Evolutionary conservation across 345 rosid genomes (phyloP).

Genomic region (Draba incana): DNA sequence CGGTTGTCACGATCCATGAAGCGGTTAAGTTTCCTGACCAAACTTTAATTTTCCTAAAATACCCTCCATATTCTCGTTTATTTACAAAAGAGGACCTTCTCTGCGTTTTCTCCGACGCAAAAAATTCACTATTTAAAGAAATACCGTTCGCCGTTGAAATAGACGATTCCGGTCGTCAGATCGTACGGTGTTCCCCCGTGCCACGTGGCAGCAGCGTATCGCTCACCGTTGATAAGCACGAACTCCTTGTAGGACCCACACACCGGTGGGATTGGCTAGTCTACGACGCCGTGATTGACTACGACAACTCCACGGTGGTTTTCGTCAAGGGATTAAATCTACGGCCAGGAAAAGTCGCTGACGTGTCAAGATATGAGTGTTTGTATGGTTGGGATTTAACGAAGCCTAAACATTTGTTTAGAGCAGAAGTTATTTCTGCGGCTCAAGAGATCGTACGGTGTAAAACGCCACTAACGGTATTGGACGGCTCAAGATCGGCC

Average conservation of each 20-base stretch:
- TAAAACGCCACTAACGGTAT: constrained; percentile 63
- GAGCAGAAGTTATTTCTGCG: constrained; percentile 56
- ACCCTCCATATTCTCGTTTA: constrained; percentile 48
- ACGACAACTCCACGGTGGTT: constrained; percentile 64
- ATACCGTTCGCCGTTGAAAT: constrained; percentile 50
- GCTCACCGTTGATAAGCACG: constrained; percentile 28
- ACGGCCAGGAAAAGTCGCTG: constrained; percentile 57
- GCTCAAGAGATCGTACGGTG: constrained; percentile 89
- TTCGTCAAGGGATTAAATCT: constrained; percentile 83
- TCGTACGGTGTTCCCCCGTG: constrained; percentile 59
- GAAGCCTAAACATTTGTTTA: constrained; percentile 45
- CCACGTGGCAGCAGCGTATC: constrained; percentile 50
- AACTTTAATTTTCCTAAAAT: constrained; percentile 59
- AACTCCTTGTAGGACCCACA: constrained; percentile 42
- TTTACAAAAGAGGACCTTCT: constrained; percentile 54
- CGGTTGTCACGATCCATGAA: constrained; percentile 48
- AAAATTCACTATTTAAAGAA: constrained; percentile 41
- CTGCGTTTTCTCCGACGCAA: constrained; percentile 55
- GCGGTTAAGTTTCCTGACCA: constrained; percentile 69
- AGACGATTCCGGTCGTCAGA: constrained; percentile 42
- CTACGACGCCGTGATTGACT: constrained; percentile 73
- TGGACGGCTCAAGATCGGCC: constrained; percentile 37
- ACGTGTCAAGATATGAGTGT: constrained; percentile 67
- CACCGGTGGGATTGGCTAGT: constrained; percentile 67
- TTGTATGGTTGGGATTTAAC: constrained; percentile 81